These are phyloP conservation scores for Durusdinium trenchii DNA, from an alignment of 73 alveolate species.

Conservation along the genomic window DNA sequence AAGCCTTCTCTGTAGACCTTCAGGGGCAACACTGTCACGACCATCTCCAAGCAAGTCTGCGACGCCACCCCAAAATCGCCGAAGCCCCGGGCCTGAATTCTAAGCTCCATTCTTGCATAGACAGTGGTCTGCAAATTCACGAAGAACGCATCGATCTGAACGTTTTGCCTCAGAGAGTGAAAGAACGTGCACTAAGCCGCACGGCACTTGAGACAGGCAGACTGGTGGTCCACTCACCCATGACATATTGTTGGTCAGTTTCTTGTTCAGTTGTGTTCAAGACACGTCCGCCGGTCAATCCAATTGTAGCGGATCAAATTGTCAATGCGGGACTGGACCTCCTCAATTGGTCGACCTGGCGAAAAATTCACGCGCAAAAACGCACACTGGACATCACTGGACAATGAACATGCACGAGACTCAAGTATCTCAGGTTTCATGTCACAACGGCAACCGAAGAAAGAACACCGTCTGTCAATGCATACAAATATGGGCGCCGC, in stretches of 20 bases:
- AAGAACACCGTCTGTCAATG: too few relatives aligned
- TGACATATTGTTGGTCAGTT: background rate
- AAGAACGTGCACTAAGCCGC: background rate
- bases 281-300: slow-evolving; percentile 58
- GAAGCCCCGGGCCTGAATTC: background rate
- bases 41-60: background rate
- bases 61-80: background rate
- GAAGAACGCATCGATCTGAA: slow-evolving; percentile 51
- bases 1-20: slow-evolving; percentile 64
- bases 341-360: slow-evolving; percentile 52
- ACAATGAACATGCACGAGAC: background rate
- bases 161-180: slow-evolving; percentile 26
- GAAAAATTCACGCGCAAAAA: background rate
- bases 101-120: slow-evolving; percentile 46
- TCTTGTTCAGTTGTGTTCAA: background rate
- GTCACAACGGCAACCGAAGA: too few relatives aligned
- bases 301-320: slow-evolving; percentile 32
- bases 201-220: background rate
- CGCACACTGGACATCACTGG: background rate
- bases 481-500: too few relatives aligned
- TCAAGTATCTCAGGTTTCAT: background rate
- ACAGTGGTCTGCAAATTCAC: slow-evolving; percentile 73
- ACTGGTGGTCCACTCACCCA: background rate
- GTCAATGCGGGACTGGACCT: slow-evolving; percentile 75
- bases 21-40: background rate